Evolutionary conservation across 352 stramenopile genomes (phyloP), one percentile per base, ranked within the genome.

Genomic region (Pythium phragmitis): DNA sequence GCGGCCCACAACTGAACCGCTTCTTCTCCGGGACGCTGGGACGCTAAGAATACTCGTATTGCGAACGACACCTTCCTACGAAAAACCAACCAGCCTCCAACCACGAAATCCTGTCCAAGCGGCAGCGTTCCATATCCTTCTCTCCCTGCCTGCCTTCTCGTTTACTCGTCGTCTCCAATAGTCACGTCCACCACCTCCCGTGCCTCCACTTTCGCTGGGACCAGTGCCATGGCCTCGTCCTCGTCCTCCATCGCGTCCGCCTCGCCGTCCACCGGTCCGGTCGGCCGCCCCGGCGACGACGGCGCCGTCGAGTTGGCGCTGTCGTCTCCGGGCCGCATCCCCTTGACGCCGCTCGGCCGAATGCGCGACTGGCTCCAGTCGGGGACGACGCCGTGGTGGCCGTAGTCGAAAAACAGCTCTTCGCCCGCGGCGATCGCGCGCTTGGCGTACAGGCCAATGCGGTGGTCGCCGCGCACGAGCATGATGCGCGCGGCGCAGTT

Each of bases 391-490:
- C 83, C 85, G 56, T 85, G 82, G 71, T 92, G 87, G 36, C 85
- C 85, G 42, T 94, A 94, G 57, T 94, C 79, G 59, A 94, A 94
- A 57, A 94, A 91, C 30, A 95, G 62, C 55, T 97, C 89, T 41
- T 96, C 87, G 8, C 96, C 80, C n/a, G 64, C 57, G 21, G 72
- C 70, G 60, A 99, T 97, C 36, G 94, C 82, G 48, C 87, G 54
- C 42, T 90, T 90, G 2, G 96, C 94, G 76, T 95, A 99, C 48
- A 99, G 90, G 7, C 87, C 94, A 64, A 99, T 98, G 63, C 91
- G 81, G 57, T 96, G 82, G 58, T 98, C 88, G 28, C 96, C 95
- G 39, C 97, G 96, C 11, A 98, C 91, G 26, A 87, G 68, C 69
- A 98, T 84, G 64, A 97, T 96, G 28, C 82, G 80, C 5, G 93